Evolutionary conservation across 106 monocot species (phyloP).

Genomic region (Ottelia alismoides): DNA sequence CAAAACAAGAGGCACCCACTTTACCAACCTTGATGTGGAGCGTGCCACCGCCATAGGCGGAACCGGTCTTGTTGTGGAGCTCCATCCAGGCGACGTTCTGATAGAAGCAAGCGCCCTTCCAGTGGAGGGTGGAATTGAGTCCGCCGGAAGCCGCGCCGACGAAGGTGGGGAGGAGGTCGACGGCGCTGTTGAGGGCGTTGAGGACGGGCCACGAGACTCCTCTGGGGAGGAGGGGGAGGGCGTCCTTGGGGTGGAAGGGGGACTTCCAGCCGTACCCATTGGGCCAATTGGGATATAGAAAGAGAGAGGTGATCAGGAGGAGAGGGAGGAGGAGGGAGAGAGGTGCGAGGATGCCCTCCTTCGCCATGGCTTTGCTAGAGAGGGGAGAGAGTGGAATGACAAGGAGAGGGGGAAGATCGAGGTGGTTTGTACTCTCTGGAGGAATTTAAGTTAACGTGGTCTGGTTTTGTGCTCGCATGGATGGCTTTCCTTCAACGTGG

Average conservation of each 20-base stretch:
- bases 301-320: neutral
- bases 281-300: neutral
- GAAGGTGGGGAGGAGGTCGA: slow-evolving; percentile 16
- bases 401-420: too few relatives aligned
- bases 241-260: slow-evolving; percentile 10
- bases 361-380: too few relatives aligned
- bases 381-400: neutral
- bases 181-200: slow-evolving; percentile 8
- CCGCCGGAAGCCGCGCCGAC: slow-evolving; percentile 15
- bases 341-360: too few relatives aligned
- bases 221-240: slow-evolving; percentile 17
- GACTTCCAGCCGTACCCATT: neutral
- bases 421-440: too few relatives aligned
- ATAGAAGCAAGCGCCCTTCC: slow-evolving; percentile 72
- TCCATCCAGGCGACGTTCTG: slow-evolving; percentile 47
- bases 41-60: slow-evolving; percentile 45
- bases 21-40: slow-evolving; percentile 53
- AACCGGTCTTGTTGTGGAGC: slow-evolving; percentile 42
- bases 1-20: too few relatives aligned
- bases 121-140: slow-evolving; percentile 12
- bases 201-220: slow-evolving; percentile 14
- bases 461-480: too few relatives aligned
- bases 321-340: neutral
- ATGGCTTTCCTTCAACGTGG: too few relatives aligned
- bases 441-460: too few relatives aligned